phyloP scores from a whole-genome alignment of 306 rosid species.

The Quercus gilva region DNA sequence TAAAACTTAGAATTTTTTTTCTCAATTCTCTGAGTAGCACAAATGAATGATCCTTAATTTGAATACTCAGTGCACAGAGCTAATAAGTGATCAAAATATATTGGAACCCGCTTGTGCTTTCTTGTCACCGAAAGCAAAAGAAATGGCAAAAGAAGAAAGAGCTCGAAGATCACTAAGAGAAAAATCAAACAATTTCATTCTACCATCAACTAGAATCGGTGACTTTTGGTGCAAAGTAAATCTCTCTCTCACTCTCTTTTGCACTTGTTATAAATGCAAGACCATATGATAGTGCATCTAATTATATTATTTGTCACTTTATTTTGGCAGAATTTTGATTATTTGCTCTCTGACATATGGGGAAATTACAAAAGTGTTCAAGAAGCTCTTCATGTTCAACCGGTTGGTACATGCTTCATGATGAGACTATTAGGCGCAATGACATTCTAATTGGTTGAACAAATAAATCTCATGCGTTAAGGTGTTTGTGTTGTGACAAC shows the following conservation, averaged over 20 bases:
- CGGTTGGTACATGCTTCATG: not conserved
- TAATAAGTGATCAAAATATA: not conserved
- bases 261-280: not conserved
- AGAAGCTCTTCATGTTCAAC: constrained; percentile 22
- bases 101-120: constrained; percentile 23
- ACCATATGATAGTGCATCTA: not conserved
- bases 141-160: constrained; percentile 7
- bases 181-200: not conserved
- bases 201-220: not conserved
- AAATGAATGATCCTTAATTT: not conserved
- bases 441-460: not conserved
- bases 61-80: constrained; percentile 16
- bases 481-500: not conserved
- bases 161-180: constrained; percentile 21
- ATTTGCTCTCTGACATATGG: constrained; percentile 14
- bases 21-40: not conserved
- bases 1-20: not conserved
- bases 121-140: constrained; percentile 17
- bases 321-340: constrained; percentile 17
- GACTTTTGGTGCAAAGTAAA: constrained; percentile 6
- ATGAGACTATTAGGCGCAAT: too few relatives aligned
- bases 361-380: constrained; percentile 12
- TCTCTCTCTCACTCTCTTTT: not conserved
- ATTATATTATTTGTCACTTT: not conserved
- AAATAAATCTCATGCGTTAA: not conserved